Conservation (phyloP, 2,329 filamentous ascomycete genomes). For the Scedosporium apiospermum region DNA sequence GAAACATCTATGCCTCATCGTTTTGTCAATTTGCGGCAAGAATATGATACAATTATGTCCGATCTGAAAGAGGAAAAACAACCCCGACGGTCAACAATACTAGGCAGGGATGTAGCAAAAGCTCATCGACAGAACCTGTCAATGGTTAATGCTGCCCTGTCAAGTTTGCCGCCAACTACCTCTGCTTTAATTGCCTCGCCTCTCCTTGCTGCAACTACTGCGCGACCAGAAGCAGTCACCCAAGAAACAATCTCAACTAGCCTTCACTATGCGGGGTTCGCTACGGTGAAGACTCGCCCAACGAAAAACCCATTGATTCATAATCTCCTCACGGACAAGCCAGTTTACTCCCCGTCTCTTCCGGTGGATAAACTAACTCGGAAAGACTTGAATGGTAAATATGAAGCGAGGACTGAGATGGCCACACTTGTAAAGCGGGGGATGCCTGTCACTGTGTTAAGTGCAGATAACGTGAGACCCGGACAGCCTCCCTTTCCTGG, state of each 20-base stretch:
- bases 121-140: slow-evolving; percentile 61
- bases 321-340: slow-evolving; percentile 92
- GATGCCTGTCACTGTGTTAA: slow-evolving; percentile 70
- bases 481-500: slow-evolving; percentile 61
- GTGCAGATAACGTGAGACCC: slow-evolving; percentile 25
- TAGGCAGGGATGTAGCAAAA: slow-evolving; percentile 17
- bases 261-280: slow-evolving; percentile 16
- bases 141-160: slow-evolving; percentile 59
- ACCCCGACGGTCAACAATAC: slow-evolving; percentile 10
- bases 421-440: slow-evolving; percentile 86
- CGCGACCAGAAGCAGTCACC: slow-evolving; percentile 28
- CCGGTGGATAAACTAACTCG: slow-evolving; percentile 45
- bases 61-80: slow-evolving; percentile 39
- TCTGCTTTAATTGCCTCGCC: slow-evolving; percentile 88
- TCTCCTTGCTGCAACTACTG: slow-evolving; percentile 56
- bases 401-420: slow-evolving; percentile 11
- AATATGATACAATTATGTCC: slow-evolving; percentile 60
- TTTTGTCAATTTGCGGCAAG: slow-evolving; percentile 90
- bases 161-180: slow-evolving; percentile 70
- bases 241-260: slow-evolving; percentile 1
- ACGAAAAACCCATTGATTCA: slow-evolving; percentile 81
- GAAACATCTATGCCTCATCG: slow-evolving; percentile 26
- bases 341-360: slow-evolving; percentile 82
- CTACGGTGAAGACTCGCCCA: slow-evolving; percentile 43
- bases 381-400: slow-evolving; percentile 4